These are phyloP conservation scores for Trebouxia sp. DNA, from an alignment of 139 green algal species.

Conservation along the genomic window DNA sequence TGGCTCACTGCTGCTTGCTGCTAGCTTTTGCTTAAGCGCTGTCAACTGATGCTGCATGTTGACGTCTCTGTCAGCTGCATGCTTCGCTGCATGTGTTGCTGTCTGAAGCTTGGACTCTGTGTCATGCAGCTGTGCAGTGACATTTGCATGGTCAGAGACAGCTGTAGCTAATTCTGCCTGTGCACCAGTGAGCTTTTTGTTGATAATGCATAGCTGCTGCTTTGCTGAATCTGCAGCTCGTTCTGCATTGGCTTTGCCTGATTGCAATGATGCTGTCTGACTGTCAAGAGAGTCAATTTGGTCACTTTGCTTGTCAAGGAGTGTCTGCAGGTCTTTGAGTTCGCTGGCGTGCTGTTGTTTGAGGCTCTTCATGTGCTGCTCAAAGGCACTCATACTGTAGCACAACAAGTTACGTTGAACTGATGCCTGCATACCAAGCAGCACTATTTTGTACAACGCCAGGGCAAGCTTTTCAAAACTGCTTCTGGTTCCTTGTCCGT, in stretches of 20 bases:
- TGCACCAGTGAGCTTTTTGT: neutral
- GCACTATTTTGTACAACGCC: no score
- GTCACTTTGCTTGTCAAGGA: neutral
- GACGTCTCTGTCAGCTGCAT: constrained; percentile 24
- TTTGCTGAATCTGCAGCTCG: neutral
- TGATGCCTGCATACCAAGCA: neutral
- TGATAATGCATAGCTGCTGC: neutral
- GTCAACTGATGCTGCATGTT: neutral
- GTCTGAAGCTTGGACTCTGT: neutral
- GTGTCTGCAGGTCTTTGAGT: neutral
- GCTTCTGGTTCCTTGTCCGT: no score
- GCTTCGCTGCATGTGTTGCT: constrained; percentile 5
- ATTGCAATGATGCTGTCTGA: neutral
- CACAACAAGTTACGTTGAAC: no score
- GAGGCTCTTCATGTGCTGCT: neutral
- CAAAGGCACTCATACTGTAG: neutral
- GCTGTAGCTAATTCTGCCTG: neutral
- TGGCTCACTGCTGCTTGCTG: neutral
- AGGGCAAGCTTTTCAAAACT: no score
- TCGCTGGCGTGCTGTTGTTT: neutral
- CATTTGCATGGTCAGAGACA: neutral
- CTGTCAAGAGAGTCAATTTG: neutral
- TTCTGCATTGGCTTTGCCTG: neutral
- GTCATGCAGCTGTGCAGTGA: neutral
- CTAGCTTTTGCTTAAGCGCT: neutral